Evolutionary conservation across 495 filamentous ascomycete species (phyloP), one percentile per base, ranked within the genome.

Genomic region (Daldinia vernicosa): DNA sequence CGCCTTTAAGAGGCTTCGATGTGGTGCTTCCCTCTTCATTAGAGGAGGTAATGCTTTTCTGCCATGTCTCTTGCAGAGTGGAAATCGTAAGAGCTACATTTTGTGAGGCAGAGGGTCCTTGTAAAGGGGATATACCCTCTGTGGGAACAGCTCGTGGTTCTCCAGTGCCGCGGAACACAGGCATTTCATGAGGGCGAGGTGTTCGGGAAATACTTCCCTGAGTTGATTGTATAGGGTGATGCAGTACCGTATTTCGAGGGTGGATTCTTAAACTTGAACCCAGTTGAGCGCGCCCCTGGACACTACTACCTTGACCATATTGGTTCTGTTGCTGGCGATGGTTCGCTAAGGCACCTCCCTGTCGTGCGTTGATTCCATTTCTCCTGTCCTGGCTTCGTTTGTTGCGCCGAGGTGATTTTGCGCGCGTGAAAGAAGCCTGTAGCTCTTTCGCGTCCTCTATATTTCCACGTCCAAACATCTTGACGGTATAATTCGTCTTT

Each of bases 371-470:
- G 32, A 2, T 17, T 19, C 14, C 27, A 6, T 37, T 37, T n/a
- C 32, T 43, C 22, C 32, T 40, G n/a, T 19, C 26, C 22, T 56
- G 43, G 11, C 24, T 24, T 11, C 24, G 15, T 3, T 22, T n/a
- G 2, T 30, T 33, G 15, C 50, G 35, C 1, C 60, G 32, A 14
- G 60, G 32, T 5, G 53, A 8, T 30, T 56, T 64, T 6, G 69
- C 33, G n/a, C 60, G 37, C 0, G 22, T 1, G 69, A 72, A 72
- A 3, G 27, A 30, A 7, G 52, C 64, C 9, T 32, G 54, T 6
- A 72, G 47, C 17, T 47, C 47, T 22, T 60, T 63, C 9, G 69
- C 69, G 24, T 72, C 64, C 24, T 67, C 60, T 6, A 72, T 8
- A 27, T 28, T 61, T 5, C 69, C 69, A n/a, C 4, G 35, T 39